These are phyloP conservation scores for Rehmannia glutinosa DNA, from an alignment of 257 asterid genomes.

Conservation along the genomic window DNA sequence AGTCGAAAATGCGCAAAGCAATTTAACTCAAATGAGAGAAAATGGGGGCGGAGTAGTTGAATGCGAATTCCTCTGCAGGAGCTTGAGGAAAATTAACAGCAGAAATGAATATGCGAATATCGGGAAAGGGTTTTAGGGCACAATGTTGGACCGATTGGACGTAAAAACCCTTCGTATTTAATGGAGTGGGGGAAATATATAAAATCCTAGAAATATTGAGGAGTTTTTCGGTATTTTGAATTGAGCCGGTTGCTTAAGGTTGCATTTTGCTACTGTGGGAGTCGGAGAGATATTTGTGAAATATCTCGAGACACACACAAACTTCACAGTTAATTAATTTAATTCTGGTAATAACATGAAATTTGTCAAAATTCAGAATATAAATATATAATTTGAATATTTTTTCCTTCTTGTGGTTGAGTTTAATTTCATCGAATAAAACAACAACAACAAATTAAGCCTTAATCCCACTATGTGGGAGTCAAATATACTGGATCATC, in stretches of 20 bases:
- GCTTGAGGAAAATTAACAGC: background rate
- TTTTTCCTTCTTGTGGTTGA: too few species aligned
- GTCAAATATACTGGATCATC: too few species aligned
- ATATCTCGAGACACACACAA: background rate
- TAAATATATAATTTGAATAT: too few species aligned
- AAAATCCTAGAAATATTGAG: background rate
- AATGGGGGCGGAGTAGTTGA: background rate
- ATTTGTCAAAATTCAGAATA: background rate
- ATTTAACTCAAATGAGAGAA: background rate
- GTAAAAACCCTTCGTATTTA: background rate
- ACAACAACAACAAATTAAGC: too few species aligned
- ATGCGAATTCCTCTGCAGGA: background rate
- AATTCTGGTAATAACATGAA: background rate
- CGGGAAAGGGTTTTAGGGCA: slow-evolving; percentile 29
- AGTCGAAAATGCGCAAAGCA: too few species aligned
- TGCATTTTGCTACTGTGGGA: too few species aligned
- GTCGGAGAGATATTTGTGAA: background rate
- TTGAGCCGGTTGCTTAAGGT: background rate
- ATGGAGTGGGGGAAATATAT: too few species aligned
- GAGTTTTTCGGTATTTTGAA: background rate
- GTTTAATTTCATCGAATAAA: too few species aligned
- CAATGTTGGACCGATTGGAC: background rate
- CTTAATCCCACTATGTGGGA: too few species aligned
- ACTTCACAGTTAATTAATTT: background rate
- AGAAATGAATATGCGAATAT: background rate